phyloP scores from a whole-genome alignment of 176 grass and related monocot genomes.

The Calamus simplicifolius region DNA sequence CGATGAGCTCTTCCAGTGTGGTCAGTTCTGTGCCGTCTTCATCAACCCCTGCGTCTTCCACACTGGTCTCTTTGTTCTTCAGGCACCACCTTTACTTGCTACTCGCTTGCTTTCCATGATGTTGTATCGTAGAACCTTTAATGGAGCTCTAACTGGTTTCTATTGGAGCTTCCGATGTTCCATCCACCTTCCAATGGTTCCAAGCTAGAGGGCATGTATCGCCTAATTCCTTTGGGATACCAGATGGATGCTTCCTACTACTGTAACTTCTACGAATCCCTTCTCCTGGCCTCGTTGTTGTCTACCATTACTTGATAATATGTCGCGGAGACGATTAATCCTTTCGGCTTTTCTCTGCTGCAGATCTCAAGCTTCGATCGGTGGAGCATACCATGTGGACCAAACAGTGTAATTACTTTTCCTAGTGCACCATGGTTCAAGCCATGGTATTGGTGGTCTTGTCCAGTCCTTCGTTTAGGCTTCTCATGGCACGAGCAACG shows the following conservation, averaged over 20 bases:
- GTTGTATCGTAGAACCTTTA: no score
- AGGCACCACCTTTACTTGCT: constrained; percentile 28
- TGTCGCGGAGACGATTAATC: no score
- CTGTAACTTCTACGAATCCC: constrained; percentile 34
- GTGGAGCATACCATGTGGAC: constrained; percentile 91
- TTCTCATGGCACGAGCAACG: constrained; percentile 91
- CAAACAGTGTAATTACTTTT: constrained; percentile 87
- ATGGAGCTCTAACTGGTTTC: not conserved
- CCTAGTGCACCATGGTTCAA: constrained; percentile 90
- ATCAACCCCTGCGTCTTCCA: constrained; percentile 98
- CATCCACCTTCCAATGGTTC: constrained; percentile 71
- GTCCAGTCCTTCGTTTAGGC: constrained; percentile 78
- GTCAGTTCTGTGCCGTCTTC: constrained; percentile 84
- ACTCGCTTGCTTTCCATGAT: no score
- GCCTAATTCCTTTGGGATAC: constrained; percentile 93
- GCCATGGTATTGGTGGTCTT: constrained; percentile 99
- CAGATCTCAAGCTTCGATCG: constrained; percentile 83
- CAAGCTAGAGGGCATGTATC: constrained; percentile 71
- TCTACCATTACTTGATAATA: not conserved
- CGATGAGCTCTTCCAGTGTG: constrained; percentile 90
- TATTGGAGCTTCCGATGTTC: constrained; percentile 57
- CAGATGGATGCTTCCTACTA: constrained; percentile 98
- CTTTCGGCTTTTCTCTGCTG: constrained; percentile 19
- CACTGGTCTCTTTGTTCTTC: constrained; percentile 88
- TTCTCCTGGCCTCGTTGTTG: not conserved